These are phyloP conservation scores for Trametes meyenii DNA, from an alignment of 768 basidiomycete species.

Conservation along the genomic window DNA sequence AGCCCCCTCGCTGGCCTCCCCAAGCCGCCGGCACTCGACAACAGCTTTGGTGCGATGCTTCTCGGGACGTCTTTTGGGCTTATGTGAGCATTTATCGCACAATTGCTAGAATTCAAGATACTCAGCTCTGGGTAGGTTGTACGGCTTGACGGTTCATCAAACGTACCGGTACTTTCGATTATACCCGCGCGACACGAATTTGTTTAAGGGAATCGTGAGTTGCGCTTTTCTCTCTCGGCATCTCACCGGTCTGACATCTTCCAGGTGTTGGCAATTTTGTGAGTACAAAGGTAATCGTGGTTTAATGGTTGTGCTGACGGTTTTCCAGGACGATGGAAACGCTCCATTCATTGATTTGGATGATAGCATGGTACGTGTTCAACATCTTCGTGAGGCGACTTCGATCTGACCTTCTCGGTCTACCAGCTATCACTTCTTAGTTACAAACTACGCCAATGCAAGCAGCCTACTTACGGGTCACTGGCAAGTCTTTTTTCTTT, in stretches of 20 bases:
- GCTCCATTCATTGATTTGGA: background rate
- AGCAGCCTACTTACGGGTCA: background rate
- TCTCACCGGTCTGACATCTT: background rate
- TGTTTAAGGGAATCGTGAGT: conserved; percentile 3
- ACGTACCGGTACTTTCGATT: conserved; percentile 4
- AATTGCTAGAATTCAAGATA: no score
- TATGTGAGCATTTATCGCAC: background rate
- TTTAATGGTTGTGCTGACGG: background rate
- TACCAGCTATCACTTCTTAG: conserved; percentile 1
- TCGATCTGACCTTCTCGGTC: background rate
- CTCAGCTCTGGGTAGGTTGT: background rate
- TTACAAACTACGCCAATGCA: conserved; percentile 2
- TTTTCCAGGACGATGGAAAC: background rate
- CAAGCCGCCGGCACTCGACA: background rate
- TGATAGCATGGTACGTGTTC: conserved; percentile 1
- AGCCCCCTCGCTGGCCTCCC: background rate
- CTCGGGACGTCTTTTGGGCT: conserved; percentile 3
- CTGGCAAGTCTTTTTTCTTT: background rate
- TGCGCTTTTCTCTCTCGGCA: background rate
- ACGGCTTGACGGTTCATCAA: conserved; percentile 2
- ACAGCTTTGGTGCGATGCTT: conserved; percentile 8
- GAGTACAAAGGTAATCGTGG: background rate
- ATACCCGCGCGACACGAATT: background rate
- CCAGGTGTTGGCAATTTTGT: background rate
- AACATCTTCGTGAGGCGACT: background rate